Percentiles rank a stretch among this genome's conserved stretches.
These are phyloP conservation scores for Hirschfeldia incana DNA, from an alignment of 345 rosid species.

Conservation along the genomic window DNA sequence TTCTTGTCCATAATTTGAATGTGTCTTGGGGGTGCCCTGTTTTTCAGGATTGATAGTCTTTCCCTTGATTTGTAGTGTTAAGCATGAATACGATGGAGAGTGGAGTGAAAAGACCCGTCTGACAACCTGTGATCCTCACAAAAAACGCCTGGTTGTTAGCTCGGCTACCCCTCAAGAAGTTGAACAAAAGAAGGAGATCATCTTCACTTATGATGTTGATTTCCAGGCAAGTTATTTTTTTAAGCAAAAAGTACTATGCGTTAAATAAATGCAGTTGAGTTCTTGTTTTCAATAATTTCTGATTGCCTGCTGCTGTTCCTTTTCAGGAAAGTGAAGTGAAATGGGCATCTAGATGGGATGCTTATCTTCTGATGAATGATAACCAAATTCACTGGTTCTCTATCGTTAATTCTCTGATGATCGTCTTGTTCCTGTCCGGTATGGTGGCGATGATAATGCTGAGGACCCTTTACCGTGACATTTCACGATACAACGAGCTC, in stretches of 20 bases:
- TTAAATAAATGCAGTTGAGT: not conserved
- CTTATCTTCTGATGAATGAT: conserved; percentile 79
- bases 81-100: conserved; percentile 81
- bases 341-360: conserved; percentile 95
- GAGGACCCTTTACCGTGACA: conserved; percentile 80
- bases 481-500: conserved; percentile 76
- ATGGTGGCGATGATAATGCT: conserved; percentile 94
- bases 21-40: not conserved
- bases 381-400: conserved; percentile 90
- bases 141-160: conserved; percentile 74
- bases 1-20: not conserved
- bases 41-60: conserved; percentile 11
- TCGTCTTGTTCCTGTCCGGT: conserved; percentile 80
- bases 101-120: conserved; percentile 76
- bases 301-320: conserved; percentile 12
- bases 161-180: conserved; percentile 95
- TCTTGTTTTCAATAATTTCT: conserved; percentile 2
- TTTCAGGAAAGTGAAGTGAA: conserved; percentile 80
- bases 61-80: conserved; percentile 52
- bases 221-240: conserved; percentile 53
- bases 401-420: conserved; percentile 79
- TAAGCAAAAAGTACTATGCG: conserved; percentile 1
- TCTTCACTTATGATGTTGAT: conserved; percentile 89
- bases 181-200: conserved; percentile 73
- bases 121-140: conserved; percentile 84